Conservation (phyloP, 1,139 yeast species). For the Scheffersomyces segobiensis region DNA sequence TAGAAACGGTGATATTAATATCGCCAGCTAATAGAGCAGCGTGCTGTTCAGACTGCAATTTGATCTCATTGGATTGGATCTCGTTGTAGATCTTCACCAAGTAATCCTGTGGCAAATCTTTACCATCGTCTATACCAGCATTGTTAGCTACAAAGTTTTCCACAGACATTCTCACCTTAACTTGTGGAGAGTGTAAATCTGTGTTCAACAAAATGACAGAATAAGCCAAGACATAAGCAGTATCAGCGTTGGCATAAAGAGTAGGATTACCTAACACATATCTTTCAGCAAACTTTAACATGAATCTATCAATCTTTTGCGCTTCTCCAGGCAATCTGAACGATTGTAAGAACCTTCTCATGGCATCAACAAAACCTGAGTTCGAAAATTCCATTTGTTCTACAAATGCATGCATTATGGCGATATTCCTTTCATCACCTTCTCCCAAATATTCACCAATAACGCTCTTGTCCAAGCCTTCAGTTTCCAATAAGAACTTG, state of each 20-base stretch:
- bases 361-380: conserved; percentile 76
- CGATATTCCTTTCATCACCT: conserved; percentile 74
- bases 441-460: conserved; percentile 95
- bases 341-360: conserved; percentile 79
- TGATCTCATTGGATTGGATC: conserved; percentile 81
- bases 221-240: conserved; percentile 90
- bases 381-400: conserved; percentile 79
- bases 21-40: conserved; percentile 81
- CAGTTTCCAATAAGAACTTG: conserved; percentile 68
- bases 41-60: conserved; percentile 89
- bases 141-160: conserved; percentile 86
- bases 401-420: conserved; percentile 91
- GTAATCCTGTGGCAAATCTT: conserved; percentile 75
- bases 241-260: conserved; percentile 86
- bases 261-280: conserved; percentile 85
- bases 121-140: conserved; percentile 91
- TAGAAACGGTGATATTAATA: conserved; percentile 32
- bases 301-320: conserved; percentile 93
- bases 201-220: conserved; percentile 93
- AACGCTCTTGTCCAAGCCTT: conserved; percentile 78
- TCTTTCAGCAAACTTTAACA: conserved; percentile 95
- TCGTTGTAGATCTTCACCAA: conserved; percentile 71
- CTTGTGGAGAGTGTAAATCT: conserved; percentile 87
- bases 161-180: conserved; percentile 80
- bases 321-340: conserved; percentile 98